These are phyloP conservation scores for Ogataea nitratoaversa DNA, from an alignment of 805 yeast genomes.

Conservation along the genomic window DNA sequence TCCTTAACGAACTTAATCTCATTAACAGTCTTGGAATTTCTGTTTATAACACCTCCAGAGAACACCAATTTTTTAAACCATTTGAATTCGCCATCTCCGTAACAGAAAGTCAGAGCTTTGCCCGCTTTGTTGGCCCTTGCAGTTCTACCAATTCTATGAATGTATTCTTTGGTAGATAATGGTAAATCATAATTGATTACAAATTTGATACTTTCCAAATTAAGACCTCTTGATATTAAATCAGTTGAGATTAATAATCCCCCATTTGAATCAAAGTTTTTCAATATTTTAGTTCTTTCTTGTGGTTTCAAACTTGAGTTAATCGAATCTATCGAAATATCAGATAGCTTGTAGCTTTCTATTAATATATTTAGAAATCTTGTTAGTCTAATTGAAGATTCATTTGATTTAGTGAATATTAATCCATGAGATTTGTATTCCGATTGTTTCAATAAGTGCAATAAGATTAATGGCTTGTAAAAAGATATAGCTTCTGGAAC, in stretches of 20 bases:
- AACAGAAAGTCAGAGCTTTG: slow-evolving; percentile 64
- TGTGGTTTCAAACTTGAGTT: slow-evolving; percentile 54
- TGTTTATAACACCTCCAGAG: slow-evolving; percentile 48
- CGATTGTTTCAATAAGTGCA: slow-evolving; percentile 46
- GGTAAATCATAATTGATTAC: slow-evolving; percentile 93
- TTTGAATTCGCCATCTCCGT: slow-evolving; percentile 73
- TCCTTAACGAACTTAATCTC: slow-evolving; percentile 31
- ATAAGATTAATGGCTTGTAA: slow-evolving; percentile 71
- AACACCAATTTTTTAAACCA: slow-evolving; percentile 50
- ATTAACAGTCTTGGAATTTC: slow-evolving; percentile 35
- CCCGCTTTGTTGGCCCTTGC: slow-evolving; percentile 89
- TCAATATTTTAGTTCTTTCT: slow-evolving; percentile 53
- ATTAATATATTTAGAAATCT: slow-evolving; percentile 49
- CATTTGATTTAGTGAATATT: slow-evolving; percentile 76
- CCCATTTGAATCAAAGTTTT: slow-evolving; percentile 49
- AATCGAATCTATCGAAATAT: slow-evolving; percentile 39
- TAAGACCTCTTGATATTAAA: slow-evolving; percentile 93
- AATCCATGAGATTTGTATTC: slow-evolving; percentile 36
- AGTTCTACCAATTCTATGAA: slow-evolving; percentile 95
- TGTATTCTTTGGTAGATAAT: slow-evolving; percentile 81
- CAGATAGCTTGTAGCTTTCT: slow-evolving; percentile 13
- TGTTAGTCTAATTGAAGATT: slow-evolving; percentile 77
- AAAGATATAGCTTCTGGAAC: slow-evolving; percentile 28
- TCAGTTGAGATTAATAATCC: slow-evolving; percentile 74
- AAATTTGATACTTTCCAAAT: slow-evolving; percentile 60